Evolutionary conservation across 2,329 filamentous ascomycete genomes (phyloP).

Genomic region (Fusarium verticillioides): DNA sequence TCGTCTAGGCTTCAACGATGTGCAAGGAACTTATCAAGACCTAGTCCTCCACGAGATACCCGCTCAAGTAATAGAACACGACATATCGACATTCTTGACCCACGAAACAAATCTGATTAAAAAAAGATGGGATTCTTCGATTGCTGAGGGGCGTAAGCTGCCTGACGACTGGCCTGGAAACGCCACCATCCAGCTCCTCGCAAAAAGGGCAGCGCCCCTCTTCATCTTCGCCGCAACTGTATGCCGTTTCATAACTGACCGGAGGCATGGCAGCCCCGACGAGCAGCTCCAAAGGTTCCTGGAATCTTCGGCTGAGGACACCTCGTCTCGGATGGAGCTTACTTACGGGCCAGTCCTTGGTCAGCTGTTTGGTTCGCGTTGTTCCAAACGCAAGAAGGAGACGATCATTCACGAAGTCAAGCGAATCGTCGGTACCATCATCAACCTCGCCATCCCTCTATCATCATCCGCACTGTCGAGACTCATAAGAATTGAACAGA

Average conservation of each 20-base stretch:
- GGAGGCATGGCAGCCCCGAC: accelerated
- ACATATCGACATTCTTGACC: conserved; percentile 42
- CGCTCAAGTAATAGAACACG: conserved; percentile 45
- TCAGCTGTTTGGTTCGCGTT: background rate
- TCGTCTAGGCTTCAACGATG: conserved; percentile 49
- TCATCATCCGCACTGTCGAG: background rate
- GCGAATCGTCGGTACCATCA: background rate
- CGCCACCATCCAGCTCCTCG: accelerated
- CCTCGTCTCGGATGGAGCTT: accelerated
- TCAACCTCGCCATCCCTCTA: background rate
- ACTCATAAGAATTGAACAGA: background rate
- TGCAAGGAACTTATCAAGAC: conserved; percentile 36
- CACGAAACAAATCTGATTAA: background rate
- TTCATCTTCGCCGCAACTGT: background rate
- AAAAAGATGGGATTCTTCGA: too few species aligned
- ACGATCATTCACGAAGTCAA: background rate
- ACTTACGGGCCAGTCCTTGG: background rate
- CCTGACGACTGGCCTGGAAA: background rate
- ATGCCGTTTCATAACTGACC: background rate
- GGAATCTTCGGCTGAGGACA: accelerated
- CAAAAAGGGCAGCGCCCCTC: background rate
- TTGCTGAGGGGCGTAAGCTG: background rate
- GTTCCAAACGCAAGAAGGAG: background rate
- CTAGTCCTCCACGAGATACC: conserved; percentile 52
- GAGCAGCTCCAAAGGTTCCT: background rate